Percentiles rank a stretch among this genome's conserved stretches.
Conservation (phyloP, 768 basidiomycete genomes). For the Lactarius evosmus region DNA sequence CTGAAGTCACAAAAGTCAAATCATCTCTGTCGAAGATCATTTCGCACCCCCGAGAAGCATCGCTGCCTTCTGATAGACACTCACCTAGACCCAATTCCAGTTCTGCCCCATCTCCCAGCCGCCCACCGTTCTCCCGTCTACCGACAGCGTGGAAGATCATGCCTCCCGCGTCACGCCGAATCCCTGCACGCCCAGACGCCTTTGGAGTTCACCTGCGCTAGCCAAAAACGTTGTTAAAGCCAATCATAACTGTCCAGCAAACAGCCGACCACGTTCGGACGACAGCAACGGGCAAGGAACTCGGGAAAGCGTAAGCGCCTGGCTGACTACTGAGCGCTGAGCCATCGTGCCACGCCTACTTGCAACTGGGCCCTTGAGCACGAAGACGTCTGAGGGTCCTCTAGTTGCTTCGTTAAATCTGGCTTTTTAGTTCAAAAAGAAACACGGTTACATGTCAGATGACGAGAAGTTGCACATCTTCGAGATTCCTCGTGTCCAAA, state of each 20-base stretch:
- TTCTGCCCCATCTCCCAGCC: background rate
- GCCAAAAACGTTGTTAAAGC: background rate
- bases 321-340: too few species aligned
- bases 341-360: too few species aligned
- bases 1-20: background rate
- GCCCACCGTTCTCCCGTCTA: background rate
- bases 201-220: background rate
- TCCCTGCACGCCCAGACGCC: background rate
- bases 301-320: background rate
- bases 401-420: too few species aligned
- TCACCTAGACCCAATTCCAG: background rate
- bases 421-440: too few species aligned
- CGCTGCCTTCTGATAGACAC: background rate
- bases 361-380: too few species aligned
- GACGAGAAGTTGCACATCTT: too few species aligned
- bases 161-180: background rate
- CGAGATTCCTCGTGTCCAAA: too few species aligned
- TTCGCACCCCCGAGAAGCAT: background rate
- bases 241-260: background rate
- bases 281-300: background rate
- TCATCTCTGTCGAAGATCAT: background rate
- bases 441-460: too few species aligned
- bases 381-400: too few species aligned
- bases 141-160: background rate
- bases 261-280: background rate